These are phyloP conservation scores for Arachnomyces sp. DNA, from an alignment of 2,329 filamentous ascomycete species.

Conservation along the genomic window DNA sequence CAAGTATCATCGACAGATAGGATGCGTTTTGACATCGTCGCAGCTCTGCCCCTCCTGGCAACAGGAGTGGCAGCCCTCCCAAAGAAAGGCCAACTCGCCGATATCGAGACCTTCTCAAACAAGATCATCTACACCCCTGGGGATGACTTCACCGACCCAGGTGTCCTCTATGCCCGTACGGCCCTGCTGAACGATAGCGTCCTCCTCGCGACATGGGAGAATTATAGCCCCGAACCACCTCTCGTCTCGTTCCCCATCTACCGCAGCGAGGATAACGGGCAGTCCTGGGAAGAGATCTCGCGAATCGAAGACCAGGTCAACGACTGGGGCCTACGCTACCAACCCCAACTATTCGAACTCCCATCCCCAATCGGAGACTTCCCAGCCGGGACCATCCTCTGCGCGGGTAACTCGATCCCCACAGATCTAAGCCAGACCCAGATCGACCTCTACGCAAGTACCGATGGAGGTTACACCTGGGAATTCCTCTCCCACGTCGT, in stretches of 20 bases:
- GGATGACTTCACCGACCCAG: conserved; percentile 38
- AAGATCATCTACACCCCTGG: conserved; percentile 36
- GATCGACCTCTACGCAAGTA: conserved; percentile 61
- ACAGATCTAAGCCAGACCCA: conserved; percentile 52
- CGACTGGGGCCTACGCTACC: conserved; percentile 58
- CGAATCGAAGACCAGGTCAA: conserved; percentile 56
- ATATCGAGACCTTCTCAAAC: conserved; percentile 20
- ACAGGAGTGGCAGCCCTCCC: too few relatives aligned
- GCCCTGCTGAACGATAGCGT: conserved; percentile 37
- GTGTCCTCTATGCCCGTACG: conserved; percentile 46
- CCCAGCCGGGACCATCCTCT: conserved; percentile 54
- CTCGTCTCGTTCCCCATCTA: conserved; percentile 45
- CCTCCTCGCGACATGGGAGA: conserved; percentile 48
- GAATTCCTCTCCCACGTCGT: conserved; percentile 59
- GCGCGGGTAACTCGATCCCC: conserved; percentile 49
- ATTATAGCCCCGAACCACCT: conserved; percentile 48
- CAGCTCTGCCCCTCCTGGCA: too few relatives aligned
- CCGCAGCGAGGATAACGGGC: conserved; percentile 45
- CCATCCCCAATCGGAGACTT: conserved; percentile 50
- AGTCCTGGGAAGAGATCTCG: conserved; percentile 56
- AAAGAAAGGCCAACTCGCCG: too few relatives aligned
- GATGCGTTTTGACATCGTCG: too few relatives aligned
- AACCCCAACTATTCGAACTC: conserved; percentile 60
- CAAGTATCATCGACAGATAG: too few relatives aligned
- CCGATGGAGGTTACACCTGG: conserved; percentile 55